Percentiles rank a stretch among this genome's conserved stretches.
Conservation (phyloP, 2,329 filamentous ascomycete genomes). For the Fusarium continuum region DNA sequence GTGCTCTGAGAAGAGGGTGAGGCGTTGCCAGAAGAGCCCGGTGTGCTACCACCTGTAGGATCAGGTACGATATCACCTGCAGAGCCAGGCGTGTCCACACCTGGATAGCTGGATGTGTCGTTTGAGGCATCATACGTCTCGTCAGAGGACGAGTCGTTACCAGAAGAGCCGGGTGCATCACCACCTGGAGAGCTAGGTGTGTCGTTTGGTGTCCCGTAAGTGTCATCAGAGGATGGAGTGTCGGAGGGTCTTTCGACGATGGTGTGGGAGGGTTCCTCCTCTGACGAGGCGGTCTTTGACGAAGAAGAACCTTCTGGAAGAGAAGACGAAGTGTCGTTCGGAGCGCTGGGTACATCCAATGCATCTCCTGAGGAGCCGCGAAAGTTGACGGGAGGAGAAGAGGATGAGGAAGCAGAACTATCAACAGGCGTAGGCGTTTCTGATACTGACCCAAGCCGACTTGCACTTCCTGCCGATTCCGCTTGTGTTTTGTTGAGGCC, state of each 20-base stretch:
- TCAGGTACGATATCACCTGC: too few relatives aligned
- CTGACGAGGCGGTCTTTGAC: not conserved
- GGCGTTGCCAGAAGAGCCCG: not conserved
- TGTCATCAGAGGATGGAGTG: not conserved
- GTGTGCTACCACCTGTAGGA: not conserved
- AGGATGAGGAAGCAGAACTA: not conserved
- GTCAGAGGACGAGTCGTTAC: not conserved
- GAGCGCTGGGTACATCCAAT: not conserved
- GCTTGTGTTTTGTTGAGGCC: not conserved
- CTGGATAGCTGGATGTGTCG: too few relatives aligned
- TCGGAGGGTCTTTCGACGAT: not conserved
- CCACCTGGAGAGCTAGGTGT: too few relatives aligned
- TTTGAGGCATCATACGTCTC: too few relatives aligned
- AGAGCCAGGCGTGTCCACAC: too few relatives aligned
- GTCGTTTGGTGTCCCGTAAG: not conserved
- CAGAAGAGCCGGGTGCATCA: not conserved
- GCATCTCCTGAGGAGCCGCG: not conserved
- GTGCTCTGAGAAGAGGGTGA: not conserved
- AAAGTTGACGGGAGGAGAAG: not conserved
- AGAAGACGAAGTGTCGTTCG: not conserved
- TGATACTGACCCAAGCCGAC: not conserved
- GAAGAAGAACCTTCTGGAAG: not conserved
- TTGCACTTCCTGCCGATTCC: not conserved
- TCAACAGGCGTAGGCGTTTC: not conserved
- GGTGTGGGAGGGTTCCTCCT: rapidly evolving